Evolutionary conservation across 2,329 filamentous ascomycete species (phyloP).

Genomic region (Curvularia lunata): DNA sequence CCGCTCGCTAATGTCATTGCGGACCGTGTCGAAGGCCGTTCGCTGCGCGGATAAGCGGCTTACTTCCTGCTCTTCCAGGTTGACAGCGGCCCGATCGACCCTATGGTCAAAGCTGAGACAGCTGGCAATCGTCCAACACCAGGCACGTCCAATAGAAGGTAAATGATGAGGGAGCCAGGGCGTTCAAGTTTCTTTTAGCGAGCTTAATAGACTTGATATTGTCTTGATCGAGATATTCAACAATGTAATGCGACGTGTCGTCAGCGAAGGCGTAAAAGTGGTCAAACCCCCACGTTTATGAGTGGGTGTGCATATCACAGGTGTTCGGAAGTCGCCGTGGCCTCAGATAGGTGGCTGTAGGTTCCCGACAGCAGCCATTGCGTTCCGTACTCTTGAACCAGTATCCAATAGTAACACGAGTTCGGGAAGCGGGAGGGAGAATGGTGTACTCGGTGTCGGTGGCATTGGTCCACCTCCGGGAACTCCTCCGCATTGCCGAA

Average conservation of each 20-base stretch:
- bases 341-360: conserved; percentile 2
- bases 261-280: conserved; percentile 4
- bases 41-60: conserved; percentile 5
- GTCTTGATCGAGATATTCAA: conserved; percentile 1
- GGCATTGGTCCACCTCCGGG: conserved; percentile 16
- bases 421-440: conserved; percentile 1
- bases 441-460: conserved; percentile 9
- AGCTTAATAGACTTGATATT: conserved; percentile 7
- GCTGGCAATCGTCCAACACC: conserved; percentile 4
- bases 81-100: conserved; percentile 11
- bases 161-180: background rate
- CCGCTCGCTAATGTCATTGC: conserved; percentile 11
- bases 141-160: background rate
- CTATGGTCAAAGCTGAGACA: conserved; percentile 3
- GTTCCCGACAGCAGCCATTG: conserved; percentile 6
- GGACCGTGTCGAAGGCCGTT: conserved; percentile 12
- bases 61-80: background rate
- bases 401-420: conserved; percentile 7
- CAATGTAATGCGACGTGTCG: background rate
- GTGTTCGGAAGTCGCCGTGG: background rate
- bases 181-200: conserved; percentile 1
- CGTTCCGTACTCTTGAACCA: conserved; percentile 1
- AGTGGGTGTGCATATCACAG: conserved; percentile 1
- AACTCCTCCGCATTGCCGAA: conserved; percentile 23
- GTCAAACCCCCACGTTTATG: conserved; percentile 12